Base-by-base conservation (phyloP, 1,139 yeast genomes). In the Pichia sp. region DNA sequence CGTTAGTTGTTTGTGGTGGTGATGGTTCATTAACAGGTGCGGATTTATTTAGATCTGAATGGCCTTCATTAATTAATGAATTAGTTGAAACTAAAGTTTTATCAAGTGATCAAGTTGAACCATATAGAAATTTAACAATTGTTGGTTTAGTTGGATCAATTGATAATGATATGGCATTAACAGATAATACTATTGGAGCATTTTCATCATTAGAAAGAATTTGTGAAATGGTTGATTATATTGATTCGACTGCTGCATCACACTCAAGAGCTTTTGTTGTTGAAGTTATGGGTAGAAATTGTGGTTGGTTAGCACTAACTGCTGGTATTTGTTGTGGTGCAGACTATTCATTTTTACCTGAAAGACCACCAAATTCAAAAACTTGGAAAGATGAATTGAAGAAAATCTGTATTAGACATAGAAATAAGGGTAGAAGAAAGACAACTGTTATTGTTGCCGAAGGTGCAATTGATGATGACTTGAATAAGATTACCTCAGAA, bases 11-110 rank as follows among this genome's bases (percentile, higher is more conserved):
- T n/a, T 89, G 97, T 72, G 99, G 99, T 65, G 99, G 99, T 72
- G 99, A 93, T 67, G 99, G 99, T 52, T 90, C 98, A 0, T 76
- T 93, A 60, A 93, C 99, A 1, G 99, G 99, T 62, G 99, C 99
- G 16, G 98, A 93, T 68, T 74, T 87, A 57, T 90, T 93, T 74
- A 82, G 99, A 68, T 71, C 81, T 36, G 98, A 93, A 70, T 93
- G 99, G 99, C 96, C 96, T 5, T 77, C 87, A 19, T 78, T 93
- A 61, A 73, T 91, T 49, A 70, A 77, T 39, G 97, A 93, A 68
- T 77, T 93, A 58, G 73, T 77, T 44, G 72, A 72, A 1, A 75
- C 70, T 9, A 76, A 78, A 5, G 74, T 73, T 59, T 76, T 91
- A 56, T 72, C 91, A 14, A 56, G 68, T 31, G 82, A 77, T 39